phyloP scores from a whole-genome alignment of 2,329 filamentous ascomycete genomes.

The Penicillium fuscoglaucum region DNA sequence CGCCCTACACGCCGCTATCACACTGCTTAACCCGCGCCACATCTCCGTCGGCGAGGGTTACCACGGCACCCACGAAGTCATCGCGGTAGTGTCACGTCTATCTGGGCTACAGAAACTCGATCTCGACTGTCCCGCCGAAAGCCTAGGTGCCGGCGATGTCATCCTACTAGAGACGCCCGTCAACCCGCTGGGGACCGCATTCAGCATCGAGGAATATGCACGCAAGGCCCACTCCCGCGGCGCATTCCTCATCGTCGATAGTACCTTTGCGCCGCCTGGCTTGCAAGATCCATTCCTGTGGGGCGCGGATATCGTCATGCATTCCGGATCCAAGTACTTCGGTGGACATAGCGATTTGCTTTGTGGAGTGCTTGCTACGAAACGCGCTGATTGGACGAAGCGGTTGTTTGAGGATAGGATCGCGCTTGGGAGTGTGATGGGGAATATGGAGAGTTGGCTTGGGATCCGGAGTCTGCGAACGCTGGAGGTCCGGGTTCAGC shows the following conservation, averaged over 20 bases:
- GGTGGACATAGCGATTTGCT: slow-evolving; percentile 92
- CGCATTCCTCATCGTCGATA: slow-evolving; percentile 76
- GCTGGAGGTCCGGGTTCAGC: slow-evolving; percentile 72
- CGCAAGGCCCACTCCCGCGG: slow-evolving; percentile 62
- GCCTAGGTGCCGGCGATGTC: slow-evolving; percentile 67
- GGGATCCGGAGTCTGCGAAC: slow-evolving; percentile 81
- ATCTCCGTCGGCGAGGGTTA: slow-evolving; percentile 84
- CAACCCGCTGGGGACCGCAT: slow-evolving; percentile 81
- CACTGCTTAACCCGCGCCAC: slow-evolving; percentile 75
- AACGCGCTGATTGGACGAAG: slow-evolving; percentile 55
- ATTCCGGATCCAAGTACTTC: slow-evolving; percentile 91
- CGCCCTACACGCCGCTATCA: slow-evolving; percentile 82
- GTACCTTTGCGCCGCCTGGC: slow-evolving; percentile 89
- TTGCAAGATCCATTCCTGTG: slow-evolving; percentile 77
- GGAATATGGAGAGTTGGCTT: slow-evolving; percentile 85
- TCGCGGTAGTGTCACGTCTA: slow-evolving; percentile 70
- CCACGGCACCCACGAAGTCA: slow-evolving; percentile 90
- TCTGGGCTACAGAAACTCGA: slow-evolving; percentile 70
- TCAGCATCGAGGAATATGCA: slow-evolving; percentile 68
- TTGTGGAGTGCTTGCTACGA: slow-evolving; percentile 72
- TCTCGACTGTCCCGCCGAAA: slow-evolving; percentile 66
- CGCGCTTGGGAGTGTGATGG: slow-evolving; percentile 77
- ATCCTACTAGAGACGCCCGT: slow-evolving; percentile 88
- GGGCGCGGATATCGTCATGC: slow-evolving; percentile 86
- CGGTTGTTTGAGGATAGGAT: slow-evolving; percentile 66